Base-by-base conservation (phyloP, 2,329 filamentous ascomycete genomes). In the Aschersonia sp. region DNA sequence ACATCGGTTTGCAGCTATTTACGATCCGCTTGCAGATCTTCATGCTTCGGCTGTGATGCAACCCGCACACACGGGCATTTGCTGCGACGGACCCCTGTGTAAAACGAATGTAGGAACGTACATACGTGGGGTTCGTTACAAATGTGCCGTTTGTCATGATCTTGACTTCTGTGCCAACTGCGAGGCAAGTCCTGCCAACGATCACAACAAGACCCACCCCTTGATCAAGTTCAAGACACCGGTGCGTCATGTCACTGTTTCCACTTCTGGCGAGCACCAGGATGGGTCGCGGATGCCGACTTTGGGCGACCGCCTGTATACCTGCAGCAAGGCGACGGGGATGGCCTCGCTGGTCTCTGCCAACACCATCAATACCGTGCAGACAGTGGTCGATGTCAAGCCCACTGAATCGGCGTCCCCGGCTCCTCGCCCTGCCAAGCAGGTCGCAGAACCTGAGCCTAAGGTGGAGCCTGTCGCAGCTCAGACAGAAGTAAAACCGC, bases 191-290 rank as follows among this genome's bases (percentile, higher is more conserved):
- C 92, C 92, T 6, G 72, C 73, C 53, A 90, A 94, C 64, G 71
- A 70, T 29, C 92, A 98, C 71, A 95, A 97, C 72, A 82, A 81
- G 65, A 94, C 89, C n/a, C 92, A 98, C 58, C 92, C 92, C 31
- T 71, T 98, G 56, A 88, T 98, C 71, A 95, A 95, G 70, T 88
- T 98, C 72, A 94, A 87, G 75, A 94, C 86, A 2, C 85, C 90
- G 8, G 83, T 98, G 45, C 84, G 87, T 55, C 83, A 86, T 55
- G 86, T 95, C 37, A 89, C 79, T 52, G 85, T 98, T 46, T 89
- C 81, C 45, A 97, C 90, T 7, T 74, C 84, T 53, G 84, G 83
- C 47, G 87, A 94, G 65, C 80, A 87, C 56, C 76, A 75, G 50
- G 71, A 80, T 55, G 84, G 84, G 45, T 72, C 77, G 50, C 66